Conservation (phyloP, 345 rosid species). For the Gossypium herbaceum region DNA sequence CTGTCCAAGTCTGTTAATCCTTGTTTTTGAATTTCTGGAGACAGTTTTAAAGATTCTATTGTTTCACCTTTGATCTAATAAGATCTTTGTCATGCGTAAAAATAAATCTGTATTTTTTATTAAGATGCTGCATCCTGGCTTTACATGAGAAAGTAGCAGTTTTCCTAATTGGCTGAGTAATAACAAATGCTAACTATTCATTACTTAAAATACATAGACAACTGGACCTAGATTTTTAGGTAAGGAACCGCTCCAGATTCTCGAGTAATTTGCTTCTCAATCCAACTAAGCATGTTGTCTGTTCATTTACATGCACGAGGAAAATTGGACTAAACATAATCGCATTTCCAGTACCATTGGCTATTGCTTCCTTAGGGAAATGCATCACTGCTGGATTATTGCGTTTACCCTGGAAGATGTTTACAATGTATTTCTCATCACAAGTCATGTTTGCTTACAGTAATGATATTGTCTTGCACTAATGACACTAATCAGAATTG, state of each 20-base stretch:
- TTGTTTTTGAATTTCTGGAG: background rate
- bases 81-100: background rate
- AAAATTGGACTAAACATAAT: background rate
- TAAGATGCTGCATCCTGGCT: background rate
- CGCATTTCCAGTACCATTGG: background rate
- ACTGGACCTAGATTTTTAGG: background rate
- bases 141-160: background rate
- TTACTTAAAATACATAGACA: background rate
- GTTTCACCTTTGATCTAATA: background rate
- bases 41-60: background rate
- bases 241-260: background rate
- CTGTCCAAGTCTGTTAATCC: background rate
- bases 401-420: background rate
- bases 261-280: background rate
- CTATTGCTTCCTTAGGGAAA: background rate
- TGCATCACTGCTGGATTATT: background rate
- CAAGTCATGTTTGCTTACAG: background rate
- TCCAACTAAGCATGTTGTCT: background rate
- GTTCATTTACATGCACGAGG: background rate
- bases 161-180: background rate
- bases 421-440: background rate
- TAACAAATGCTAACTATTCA: background rate
- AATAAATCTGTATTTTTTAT: background rate
- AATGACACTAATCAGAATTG: background rate
- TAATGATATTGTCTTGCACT: background rate